Base-by-base conservation (phyloP, 306 rosid genomes). In the Hippophae tibetana region DNA sequence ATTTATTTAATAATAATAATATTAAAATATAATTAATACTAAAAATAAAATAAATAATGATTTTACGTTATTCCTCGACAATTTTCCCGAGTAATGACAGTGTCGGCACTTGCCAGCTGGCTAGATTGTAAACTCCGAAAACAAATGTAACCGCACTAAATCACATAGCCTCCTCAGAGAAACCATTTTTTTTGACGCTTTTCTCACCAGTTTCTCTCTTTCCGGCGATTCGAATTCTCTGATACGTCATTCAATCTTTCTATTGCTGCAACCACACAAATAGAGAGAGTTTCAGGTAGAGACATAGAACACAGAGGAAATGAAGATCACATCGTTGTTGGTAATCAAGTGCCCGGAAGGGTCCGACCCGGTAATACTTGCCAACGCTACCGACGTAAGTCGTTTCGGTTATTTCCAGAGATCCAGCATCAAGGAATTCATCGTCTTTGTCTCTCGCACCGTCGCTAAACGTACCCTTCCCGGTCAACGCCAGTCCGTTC, bases 271-370 rank as follows among this genome's bases (percentile, higher is more conserved):
- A 31, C 0, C 38, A 31, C 4, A 31, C 38, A 6, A 7, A 14
- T 5, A 1, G 53, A 5, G 9, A 7, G 13, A 49, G 7, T 12
- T 13, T 56, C 47, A 64, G 6, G 23, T 18, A 46, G 25, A 54
- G 52, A 18, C 23, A 18, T 18, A 64, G 6, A 51, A 49, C 47
- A 42, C 42, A 27, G 47, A 60, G 45, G 14, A 63, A 53, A 93
- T 93, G 99, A 93, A 88, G 97, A 80, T 93, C 94, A 88, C 97
- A 13, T 82, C 94, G 55, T 41, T 93, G 66, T 52, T 88, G 85
- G 94, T 93, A 43, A 75, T 93, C 27, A 93, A 93, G 78, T 93
- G 86, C 42, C 88, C 94, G 8, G 99, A 85, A 26, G 95, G 86
- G 72, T 80, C 99, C 41, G 97, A 93, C 79, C 87, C 99, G 62